A percentile compares a stretch with the other conserved stretches of the same genome.
These are phyloP conservation scores for Calonectria multiphialidica DNA, from an alignment of 2,329 filamentous ascomycete genomes.

Conservation along the genomic window DNA sequence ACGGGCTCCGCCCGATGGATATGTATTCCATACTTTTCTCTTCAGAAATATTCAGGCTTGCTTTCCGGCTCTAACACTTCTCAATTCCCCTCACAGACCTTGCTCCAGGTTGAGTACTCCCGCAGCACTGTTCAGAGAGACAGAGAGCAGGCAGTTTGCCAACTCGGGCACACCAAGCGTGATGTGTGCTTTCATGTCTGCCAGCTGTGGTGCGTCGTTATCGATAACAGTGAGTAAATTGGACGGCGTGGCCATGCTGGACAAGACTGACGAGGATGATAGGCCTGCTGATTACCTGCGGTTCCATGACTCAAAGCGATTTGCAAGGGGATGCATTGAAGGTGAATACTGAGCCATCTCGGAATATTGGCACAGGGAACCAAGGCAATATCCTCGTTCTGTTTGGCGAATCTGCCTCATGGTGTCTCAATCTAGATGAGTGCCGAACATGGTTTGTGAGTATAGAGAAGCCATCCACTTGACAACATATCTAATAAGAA, in stretches of 20 bases:
- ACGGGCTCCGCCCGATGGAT: constrained; percentile 51
- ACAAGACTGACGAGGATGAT: constrained; percentile 20
- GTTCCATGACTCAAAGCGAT: constrained; percentile 49
- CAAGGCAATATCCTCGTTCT: constrained; percentile 49
- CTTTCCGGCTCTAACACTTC: constrained; percentile 45
- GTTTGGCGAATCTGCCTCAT: constrained; percentile 50
- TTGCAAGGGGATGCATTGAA: constrained; percentile 50
- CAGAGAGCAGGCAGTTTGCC: constrained; percentile 60
- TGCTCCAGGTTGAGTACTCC: constrained; percentile 59
- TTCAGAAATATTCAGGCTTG: constrained; percentile 57
- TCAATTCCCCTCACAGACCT: constrained; percentile 56
- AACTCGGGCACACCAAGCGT: constrained; percentile 48
- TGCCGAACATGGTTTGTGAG: constrained; percentile 61
- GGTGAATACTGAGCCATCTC: constrained; percentile 45
- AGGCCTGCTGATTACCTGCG: constrained; percentile 57
- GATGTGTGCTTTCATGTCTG: constrained; percentile 60
- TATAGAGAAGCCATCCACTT: background rate
- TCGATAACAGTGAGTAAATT: constrained; percentile 55
- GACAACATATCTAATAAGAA: constrained; percentile 11
- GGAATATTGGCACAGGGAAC: constrained; percentile 25
- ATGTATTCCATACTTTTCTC: constrained; percentile 61
- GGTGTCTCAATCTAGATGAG: constrained; percentile 53
- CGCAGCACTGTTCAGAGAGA: constrained; percentile 54
- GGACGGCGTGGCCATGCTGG: background rate
- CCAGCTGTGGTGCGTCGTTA: constrained; percentile 61